phyloP scores from a whole-genome alignment of 2,329 filamentous ascomycete genomes.

The Aspergillus tamarii region DNA sequence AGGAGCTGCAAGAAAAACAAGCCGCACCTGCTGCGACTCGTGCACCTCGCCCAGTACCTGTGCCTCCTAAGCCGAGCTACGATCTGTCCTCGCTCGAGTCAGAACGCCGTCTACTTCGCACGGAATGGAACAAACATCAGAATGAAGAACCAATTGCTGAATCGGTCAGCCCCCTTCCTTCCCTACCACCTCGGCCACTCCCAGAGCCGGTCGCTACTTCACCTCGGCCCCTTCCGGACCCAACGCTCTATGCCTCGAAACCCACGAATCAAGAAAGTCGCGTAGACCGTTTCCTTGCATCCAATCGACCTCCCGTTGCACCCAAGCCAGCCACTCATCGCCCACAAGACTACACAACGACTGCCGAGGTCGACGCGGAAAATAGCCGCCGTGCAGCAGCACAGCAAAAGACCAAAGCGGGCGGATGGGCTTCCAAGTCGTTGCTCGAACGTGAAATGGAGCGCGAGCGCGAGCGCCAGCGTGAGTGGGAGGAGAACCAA shows the following conservation, averaged over 20 bases:
- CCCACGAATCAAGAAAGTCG: slow-evolving; percentile 43
- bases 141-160: slow-evolving; percentile 21
- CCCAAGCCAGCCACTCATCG: slow-evolving; percentile 43
- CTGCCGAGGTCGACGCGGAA: slow-evolving; percentile 59
- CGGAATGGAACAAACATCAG: slow-evolving; percentile 56
- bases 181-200: slow-evolving; percentile 14
- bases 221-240: slow-evolving; percentile 53
- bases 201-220: slow-evolving; percentile 20
- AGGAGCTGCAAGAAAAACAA: slow-evolving; percentile 47
- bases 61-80: slow-evolving; percentile 48
- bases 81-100: slow-evolving; percentile 63
- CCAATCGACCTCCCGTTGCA: slow-evolving; percentile 54
- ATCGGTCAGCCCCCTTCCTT: slow-evolving; percentile 6
- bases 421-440: slow-evolving; percentile 65
- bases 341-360: slow-evolving; percentile 53
- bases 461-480: slow-evolving; percentile 65
- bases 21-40: slow-evolving; percentile 27
- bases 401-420: slow-evolving; percentile 61
- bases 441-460: slow-evolving; percentile 70
- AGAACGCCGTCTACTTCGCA: slow-evolving; percentile 62
- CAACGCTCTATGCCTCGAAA: slow-evolving; percentile 40
- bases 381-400: slow-evolving; percentile 58
- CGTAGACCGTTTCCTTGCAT: slow-evolving; percentile 59
- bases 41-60: slow-evolving; percentile 36
- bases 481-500: slow-evolving; percentile 67